Evolutionary conservation across 1,139 yeast species (phyloP).

Genomic region (Candida dubliniensis): DNA sequence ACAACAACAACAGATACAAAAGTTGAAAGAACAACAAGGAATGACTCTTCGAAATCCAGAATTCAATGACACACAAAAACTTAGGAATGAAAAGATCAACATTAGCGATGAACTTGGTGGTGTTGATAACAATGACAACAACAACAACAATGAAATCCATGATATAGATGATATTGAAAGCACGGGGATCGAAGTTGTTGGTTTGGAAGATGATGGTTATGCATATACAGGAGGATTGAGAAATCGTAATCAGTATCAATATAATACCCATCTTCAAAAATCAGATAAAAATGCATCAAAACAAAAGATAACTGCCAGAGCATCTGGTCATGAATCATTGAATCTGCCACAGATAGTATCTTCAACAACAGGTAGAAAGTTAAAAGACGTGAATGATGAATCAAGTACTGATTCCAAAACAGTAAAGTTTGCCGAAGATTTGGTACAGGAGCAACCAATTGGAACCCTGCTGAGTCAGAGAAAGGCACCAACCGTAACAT

Average conservation of each 20-base stretch:
- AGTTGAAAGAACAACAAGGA: neutral
- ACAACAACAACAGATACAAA: neutral
- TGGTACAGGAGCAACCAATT: too few relatives aligned
- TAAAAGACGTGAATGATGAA: too few relatives aligned
- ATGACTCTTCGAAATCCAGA: neutral
- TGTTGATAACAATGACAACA: neutral
- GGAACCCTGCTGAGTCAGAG: too few relatives aligned
- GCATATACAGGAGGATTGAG: conserved; percentile 11
- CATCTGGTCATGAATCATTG: neutral
- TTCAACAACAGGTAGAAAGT: too few relatives aligned
- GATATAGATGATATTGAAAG: neutral
- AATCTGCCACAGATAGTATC: too few relatives aligned
- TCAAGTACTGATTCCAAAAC: too few relatives aligned
- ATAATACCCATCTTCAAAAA: neutral
- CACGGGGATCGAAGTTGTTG: conserved; percentile 3
- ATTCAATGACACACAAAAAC: neutral
- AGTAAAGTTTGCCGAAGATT: too few relatives aligned
- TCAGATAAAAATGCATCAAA: neutral
- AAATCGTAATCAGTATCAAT: conserved; percentile 3
- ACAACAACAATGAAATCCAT: neutral
- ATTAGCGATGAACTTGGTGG: neutral
- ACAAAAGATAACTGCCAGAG: neutral
- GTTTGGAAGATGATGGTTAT: conserved; percentile 21
- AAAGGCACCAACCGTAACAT: too few relatives aligned
- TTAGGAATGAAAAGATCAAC: neutral